These are phyloP conservation scores for Prillingera fragicola DNA, from an alignment of 1,284 basidiomycete species.

Conservation along the genomic window DNA sequence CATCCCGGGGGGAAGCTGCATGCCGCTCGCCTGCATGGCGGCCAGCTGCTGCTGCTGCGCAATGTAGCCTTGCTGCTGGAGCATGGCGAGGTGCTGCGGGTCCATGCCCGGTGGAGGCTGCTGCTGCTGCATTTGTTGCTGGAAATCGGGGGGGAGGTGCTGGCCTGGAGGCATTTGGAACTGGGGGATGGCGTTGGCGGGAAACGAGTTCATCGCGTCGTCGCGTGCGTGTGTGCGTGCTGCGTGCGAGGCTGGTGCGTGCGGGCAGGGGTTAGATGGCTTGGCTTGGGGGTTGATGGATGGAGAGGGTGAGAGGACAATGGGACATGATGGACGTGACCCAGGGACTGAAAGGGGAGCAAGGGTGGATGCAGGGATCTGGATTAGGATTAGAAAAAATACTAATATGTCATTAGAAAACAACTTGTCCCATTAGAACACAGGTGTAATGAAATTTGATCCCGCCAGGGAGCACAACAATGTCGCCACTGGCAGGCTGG, in stretches of 20 bases:
- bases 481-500: too few species aligned
- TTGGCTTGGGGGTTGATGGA: background rate
- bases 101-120: constrained; percentile 4
- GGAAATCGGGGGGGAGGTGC: constrained; percentile 1
- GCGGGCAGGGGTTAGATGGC: background rate
- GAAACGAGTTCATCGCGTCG: constrained; percentile 14
- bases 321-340: too few species aligned
- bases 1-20: background rate
- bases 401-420: too few species aligned
- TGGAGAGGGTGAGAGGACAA: too few species aligned
- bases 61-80: constrained; percentile 17
- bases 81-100: constrained; percentile 16
- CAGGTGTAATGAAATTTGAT: too few species aligned
- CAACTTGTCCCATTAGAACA: too few species aligned
- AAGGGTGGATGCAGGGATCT: too few species aligned
- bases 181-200: constrained; percentile 16
- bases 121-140: constrained; percentile 1
- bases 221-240: background rate
- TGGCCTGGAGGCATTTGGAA: constrained; percentile 1
- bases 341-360: too few species aligned
- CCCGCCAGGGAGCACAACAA: too few species aligned
- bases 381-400: too few species aligned
- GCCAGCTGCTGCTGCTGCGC: constrained; percentile 18
- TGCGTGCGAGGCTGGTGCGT: background rate
- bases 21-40: too few species aligned